Base-by-base conservation (phyloP, 164 flowering plant species). In the Chloranthus sessilifolius region DNA sequence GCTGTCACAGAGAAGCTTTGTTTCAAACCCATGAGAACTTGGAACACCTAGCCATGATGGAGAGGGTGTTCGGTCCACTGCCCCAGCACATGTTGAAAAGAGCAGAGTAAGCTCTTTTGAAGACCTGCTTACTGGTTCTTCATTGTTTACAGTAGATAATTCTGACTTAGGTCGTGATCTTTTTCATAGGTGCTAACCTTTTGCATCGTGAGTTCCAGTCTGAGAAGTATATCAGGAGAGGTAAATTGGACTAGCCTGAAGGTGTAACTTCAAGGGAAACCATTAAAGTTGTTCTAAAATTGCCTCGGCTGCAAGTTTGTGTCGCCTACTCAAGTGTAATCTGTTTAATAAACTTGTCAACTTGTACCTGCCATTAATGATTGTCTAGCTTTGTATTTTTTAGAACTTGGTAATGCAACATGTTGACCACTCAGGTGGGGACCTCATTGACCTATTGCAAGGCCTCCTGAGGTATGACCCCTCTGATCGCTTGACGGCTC, bases 31-130 rank as follows among this genome's bases (percentile, higher is more conserved):
- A 80, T 49, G 88, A 82, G 42, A 85, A 85, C 54, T 54, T 85
- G 51, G 88, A 85, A 61, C 88, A 85, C 61, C 61, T 85, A 19
- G 94, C 83, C 26, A 79, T 80, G 94, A 84, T 84, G 94, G 94
- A 84, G 66, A 73, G 81, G 65, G 88, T 82, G 15, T 56, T 82
- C 15, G 85, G 95, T 10, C 75, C 87, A 2, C 16, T 82, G 11
- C 95, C 95, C 7, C 75, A 50, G 54, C 83, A 75, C 53, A 78
- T 85, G 80, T 53, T 85, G 63, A 82, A 76, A 40, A 75, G 79
- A 62, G 83, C 45, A 20, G 81, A 72, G 91, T 81, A 19, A 5
- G 82, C 60, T 10, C 25, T 12, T 33, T 19, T 36, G 0, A 17
- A 2, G n/a, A n/a, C n/a, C n/a, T n/a, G n/a, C n/a, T n/a, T n/a